Base-by-base conservation (phyloP, 108 stramenopile species). In the Tribonema minus region DNA sequence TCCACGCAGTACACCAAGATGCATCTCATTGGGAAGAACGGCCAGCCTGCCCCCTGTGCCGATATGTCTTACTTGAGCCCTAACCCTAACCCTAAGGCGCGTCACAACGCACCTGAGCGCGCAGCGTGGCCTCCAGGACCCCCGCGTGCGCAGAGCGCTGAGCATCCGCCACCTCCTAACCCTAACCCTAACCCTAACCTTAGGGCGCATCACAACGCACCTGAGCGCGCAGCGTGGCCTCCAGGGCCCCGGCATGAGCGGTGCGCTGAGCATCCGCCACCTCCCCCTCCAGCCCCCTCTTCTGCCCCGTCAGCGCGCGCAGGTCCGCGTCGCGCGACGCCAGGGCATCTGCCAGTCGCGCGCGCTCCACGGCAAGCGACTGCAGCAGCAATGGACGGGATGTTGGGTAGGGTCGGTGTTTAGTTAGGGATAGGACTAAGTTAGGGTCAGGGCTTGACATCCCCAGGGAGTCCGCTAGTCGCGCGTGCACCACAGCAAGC, bases 241-340 rank as follows among this genome's bases (percentile, higher is more conserved):
- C 76, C 37, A 77, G 35, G 0, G 76, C 67, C 28, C 76, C 76
- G 3, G 62, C 9, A 4, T 65, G 67, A 27, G 67, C 37, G 3
- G 76, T 62, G 9, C 76, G 28, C 32, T 36, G 65, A 0, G 67
- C 64, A 58, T 58, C 33, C 1, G 76, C 37, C 29, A 68, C 76
- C 60, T 77, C 76, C 1, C 30, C 76, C 68, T 77, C 76, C 29
- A 77, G 76, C 29, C 35, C 41, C 7, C 64, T 26, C 76, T 77
- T 77, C 30, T 77, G 76, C 58, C 46, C 54, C 0, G 26, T 26
- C 33, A 77, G 67, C 2, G 27, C 36, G 25, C 34, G 32, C 3
- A 68, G 29, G 54, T 77, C 76, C 28, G 34, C 28, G 5, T 68
- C 76, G 27, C 76, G 46, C 46, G 9, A 20, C 9, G 46, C 46